Conservation (phyloP, 495 filamentous ascomycete genomes). For the Tuber brumale region DNA sequence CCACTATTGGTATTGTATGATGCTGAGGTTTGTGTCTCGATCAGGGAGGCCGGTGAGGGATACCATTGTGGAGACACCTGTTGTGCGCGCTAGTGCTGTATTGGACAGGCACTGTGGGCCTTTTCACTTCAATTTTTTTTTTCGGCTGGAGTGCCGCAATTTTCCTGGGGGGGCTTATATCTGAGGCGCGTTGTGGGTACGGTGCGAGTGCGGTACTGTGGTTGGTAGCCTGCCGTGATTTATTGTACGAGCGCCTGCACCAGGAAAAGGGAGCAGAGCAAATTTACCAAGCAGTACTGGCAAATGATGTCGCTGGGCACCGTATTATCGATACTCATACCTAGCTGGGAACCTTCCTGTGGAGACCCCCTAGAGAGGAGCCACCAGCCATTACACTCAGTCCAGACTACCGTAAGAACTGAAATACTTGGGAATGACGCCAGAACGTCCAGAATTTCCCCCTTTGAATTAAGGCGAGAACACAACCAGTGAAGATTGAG, state of each 20-base stretch:
- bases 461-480: too few relatives aligned
- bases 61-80: not conserved
- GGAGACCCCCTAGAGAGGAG: not conserved
- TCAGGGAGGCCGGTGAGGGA: not conserved
- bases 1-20: not conserved
- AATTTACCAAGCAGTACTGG: not conserved
- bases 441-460: too few relatives aligned
- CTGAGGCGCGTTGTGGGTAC: not conserved
- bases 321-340: not conserved
- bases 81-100: not conserved
- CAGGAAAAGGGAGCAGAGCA: not conserved
- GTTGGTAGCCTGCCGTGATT: not conserved
- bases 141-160: not conserved
- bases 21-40: not conserved
- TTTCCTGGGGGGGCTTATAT: not conserved
- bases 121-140: not conserved
- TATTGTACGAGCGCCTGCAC: too few relatives aligned
- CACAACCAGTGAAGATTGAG: too few relatives aligned
- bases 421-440: too few relatives aligned
- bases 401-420: too few relatives aligned
- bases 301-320: not conserved
- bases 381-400: too few relatives aligned
- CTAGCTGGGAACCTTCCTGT: not conserved
- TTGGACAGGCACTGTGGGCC: not conserved
- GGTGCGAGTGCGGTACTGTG: not conserved